Evolutionary conservation across 345 rosid genomes (phyloP), one percentile per base, ranked within the genome.

Genomic region (Hibiscus trionum): DNA sequence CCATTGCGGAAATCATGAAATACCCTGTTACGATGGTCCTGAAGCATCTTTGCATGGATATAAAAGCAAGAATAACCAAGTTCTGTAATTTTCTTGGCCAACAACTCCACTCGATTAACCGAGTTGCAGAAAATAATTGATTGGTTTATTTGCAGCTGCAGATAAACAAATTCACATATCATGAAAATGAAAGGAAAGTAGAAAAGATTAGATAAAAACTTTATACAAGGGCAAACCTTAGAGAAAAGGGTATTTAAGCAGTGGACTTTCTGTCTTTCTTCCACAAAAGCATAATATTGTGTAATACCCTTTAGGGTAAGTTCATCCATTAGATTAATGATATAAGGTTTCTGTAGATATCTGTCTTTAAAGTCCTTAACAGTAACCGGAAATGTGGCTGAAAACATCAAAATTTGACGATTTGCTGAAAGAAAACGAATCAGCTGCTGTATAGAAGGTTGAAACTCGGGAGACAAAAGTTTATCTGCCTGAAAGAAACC

Each of bases 1-100:
- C 99, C 99, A 83, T 95, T 95, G 78, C 99, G 98, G 84, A 95
- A 95, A 71, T 95, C 98, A 61, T 95, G 99, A 83, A 95, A 95
- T 33, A 95, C 99, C 85, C 99, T 87, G 78, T 95, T 95, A 74
- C 99, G 97, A 78, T 95, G 99, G 77, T 95, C 98, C 85, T 95
- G 99, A 83, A 95, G 86, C 99, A 93, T 95, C 88, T 93, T 95
- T 2, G 99, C 98, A 76, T 93, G 99, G 62, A 95, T 95, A 76
- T 95, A 95, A 76, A 95, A 95, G 76, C 99, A 95, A 56, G 99
- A 95, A 83, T 95, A 95, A 50, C 99, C 99, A 80, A 93, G 99
- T 73, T 95, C 99, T 61, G 98, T 95, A 73, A 95, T 95, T 88
- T 96, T 96, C 90, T 96, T 96, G 71, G 98, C 99, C 85, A 96